A percentile compares a stretch with the other conserved stretches of the same genome.
Conservation (phyloP, 495 filamentous ascomycete genomes). For the Penicillium lividum region DNA sequence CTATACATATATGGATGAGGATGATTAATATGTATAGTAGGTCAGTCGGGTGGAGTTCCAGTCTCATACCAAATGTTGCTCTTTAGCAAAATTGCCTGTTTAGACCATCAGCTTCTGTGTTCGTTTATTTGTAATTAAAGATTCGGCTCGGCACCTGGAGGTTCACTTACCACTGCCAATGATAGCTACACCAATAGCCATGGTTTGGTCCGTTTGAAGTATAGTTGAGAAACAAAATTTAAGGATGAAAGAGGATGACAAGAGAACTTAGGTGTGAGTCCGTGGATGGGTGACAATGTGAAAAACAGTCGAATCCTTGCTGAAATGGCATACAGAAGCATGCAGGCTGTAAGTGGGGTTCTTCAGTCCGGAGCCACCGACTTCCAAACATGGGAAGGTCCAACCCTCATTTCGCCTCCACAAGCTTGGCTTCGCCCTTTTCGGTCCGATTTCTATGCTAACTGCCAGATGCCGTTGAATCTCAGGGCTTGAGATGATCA, state of each 20-base stretch:
- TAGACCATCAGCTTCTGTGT: background rate
- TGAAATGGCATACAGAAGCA: slow-evolving; percentile 20
- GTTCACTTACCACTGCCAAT: slow-evolving; percentile 59
- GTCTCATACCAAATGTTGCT: slow-evolving; percentile 42
- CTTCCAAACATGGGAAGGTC: slow-evolving; percentile 25
- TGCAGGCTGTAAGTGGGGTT: slow-evolving; percentile 20
- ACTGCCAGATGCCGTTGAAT: background rate
- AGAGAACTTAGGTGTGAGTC: background rate
- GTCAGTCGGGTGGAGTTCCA: slow-evolving; percentile 16
- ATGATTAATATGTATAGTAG: slow-evolving; percentile 12
- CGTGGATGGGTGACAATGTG: background rate
- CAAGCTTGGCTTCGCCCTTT: background rate
- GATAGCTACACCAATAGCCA: slow-evolving; percentile 61
- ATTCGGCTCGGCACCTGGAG: too few relatives aligned
- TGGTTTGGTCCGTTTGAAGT: background rate
- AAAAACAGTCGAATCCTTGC: background rate
- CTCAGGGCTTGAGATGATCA: background rate
- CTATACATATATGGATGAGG: slow-evolving; percentile 27
- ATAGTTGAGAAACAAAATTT: background rate
- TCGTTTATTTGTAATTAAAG: too few relatives aligned
- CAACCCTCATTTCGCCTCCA: slow-evolving; percentile 15
- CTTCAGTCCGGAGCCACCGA: background rate
- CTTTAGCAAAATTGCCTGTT: slow-evolving; percentile 51
- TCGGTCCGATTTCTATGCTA: background rate
- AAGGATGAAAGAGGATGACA: background rate